Base-by-base conservation (phyloP, 805 yeast genomes). In the Kodamaea kaohsiungensis region DNA sequence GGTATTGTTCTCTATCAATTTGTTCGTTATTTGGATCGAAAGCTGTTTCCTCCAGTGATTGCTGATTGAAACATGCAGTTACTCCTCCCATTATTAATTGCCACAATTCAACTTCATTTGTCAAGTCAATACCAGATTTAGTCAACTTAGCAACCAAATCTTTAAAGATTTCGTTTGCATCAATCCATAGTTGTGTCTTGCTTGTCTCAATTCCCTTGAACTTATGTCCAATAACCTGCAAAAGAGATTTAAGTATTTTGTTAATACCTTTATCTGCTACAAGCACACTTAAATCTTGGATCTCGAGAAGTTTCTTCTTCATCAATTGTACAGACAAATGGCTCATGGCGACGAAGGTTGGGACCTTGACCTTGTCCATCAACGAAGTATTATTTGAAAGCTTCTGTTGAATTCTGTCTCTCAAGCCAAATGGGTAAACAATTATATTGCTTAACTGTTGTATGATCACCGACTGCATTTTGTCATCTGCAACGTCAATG, bases 321-420 rank as follows among this genome's bases (percentile, higher is more conserved):
- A 87, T 60, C 13, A 79, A 56, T 6, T 67, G 65, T 47, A 82
- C 69, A 0, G 87, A 75, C 15, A 64, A 61, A 51, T 77, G 78
- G 59, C 91, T 80, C 1, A 84, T 70, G 0, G 89, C 85, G 30
- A 82, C 76, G 61, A 88, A 88, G 0, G 88, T 78, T 2, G 92
- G 89, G 30, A 87, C 78, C 49, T 81, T 78, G 60, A 60, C 65
- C 57, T 53, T 75, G 48, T 55, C 70, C 45, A 65, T 64, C 27
- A 66, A 54, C 15, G 62, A 47, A 40, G 61, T 60, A 61, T 61
- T 71, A 70, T 67, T 70, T 69, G 22, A 56, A 37, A 87, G 65
- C 61, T 86, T 86, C 53, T 75, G 78, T 50, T 80, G 77, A 43
- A 87, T 86, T 53, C 85, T 70, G 17, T 75, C 77, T 54, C 88